Conservation (phyloP, 2,329 filamentous ascomycete species). For the Fusarium sp. region DNA sequence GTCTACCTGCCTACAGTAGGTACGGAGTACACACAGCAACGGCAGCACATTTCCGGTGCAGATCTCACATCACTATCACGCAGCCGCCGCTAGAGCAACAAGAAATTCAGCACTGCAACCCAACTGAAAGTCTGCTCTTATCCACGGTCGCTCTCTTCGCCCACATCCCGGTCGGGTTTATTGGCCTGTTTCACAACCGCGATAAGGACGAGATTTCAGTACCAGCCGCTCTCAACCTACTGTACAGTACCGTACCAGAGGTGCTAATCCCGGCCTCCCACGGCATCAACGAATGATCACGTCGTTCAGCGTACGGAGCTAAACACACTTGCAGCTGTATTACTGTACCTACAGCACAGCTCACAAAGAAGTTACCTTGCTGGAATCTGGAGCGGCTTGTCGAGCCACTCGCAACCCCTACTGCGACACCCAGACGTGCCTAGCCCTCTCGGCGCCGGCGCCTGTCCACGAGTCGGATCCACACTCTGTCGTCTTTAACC, state of each 20-base stretch:
- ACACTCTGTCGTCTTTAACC: constrained; percentile 25
- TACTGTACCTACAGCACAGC: constrained; percentile 21
- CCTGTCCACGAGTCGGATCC: constrained; percentile 31
- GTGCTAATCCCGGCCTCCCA: constrained; percentile 20
- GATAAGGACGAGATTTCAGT: constrained; percentile 42
- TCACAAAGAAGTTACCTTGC: constrained; percentile 20
- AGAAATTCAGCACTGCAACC: neutral
- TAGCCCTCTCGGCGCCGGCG: constrained; percentile 30
- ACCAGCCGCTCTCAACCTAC: constrained; percentile 26
- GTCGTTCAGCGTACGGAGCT: constrained; percentile 26
- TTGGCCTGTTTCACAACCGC: constrained; percentile 37
- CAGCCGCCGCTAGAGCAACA: constrained; percentile 11
- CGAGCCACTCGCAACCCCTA: constrained; percentile 26
- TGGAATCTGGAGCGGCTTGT: constrained; percentile 1
- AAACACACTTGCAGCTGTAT: constrained; percentile 21
- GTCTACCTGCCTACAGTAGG: neutral
- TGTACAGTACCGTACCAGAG: neutral
- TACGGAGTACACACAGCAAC: constrained; percentile 1
- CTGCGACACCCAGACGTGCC: constrained; percentile 17
- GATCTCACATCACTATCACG: constrained; percentile 37
- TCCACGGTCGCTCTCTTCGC: constrained; percentile 4
- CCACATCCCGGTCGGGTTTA: constrained; percentile 23
- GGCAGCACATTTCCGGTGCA: constrained; percentile 17
- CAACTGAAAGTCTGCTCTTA: constrained; percentile 10
- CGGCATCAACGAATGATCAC: constrained; percentile 23